Percentiles rank a stretch among this genome's conserved stretches.
Evolutionary conservation across 192 early-diverging fungal species (phyloP).

Genomic region (Podochytrium sp.): DNA sequence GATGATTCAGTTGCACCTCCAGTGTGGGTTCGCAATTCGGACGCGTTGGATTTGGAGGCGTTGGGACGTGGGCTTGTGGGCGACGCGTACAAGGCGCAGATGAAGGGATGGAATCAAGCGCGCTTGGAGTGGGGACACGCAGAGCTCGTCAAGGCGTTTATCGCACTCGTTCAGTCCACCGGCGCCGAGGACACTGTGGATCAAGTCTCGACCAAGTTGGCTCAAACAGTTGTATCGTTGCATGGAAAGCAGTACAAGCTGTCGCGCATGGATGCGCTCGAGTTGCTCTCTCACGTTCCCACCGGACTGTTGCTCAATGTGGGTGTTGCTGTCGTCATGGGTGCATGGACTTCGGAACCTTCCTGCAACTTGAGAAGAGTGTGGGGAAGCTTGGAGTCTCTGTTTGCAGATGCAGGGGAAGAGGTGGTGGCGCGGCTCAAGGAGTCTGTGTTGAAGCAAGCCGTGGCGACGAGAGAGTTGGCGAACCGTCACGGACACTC

Average conservation of each 20-base stretch:
- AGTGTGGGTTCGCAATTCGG: neutral
- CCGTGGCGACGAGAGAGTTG: neutral
- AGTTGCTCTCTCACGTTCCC: neutral
- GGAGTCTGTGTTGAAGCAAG: neutral
- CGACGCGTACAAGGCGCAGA: neutral
- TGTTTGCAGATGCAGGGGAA: neutral
- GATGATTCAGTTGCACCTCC: neutral
- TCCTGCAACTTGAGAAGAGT: neutral
- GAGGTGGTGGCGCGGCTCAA: neutral
- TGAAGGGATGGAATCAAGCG: neutral
- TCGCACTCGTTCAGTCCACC: neutral
- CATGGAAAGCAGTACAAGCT: neutral
- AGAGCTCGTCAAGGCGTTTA: neutral
- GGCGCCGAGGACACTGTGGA: neutral
- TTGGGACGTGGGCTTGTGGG: neutral
- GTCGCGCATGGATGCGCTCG: neutral
- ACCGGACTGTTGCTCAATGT: neutral
- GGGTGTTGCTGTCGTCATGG: constrained; percentile 4
- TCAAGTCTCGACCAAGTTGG: neutral
- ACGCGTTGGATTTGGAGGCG: neutral
- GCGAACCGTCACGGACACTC: constrained; percentile 28
- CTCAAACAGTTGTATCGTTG: neutral
- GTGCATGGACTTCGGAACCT: constrained; percentile 18
- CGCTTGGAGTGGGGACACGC: neutral
- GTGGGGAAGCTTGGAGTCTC: neutral